Percentiles rank a stretch among this genome's conserved stretches.
Evolutionary conservation across 352 stramenopile genomes (phyloP).

Genomic region (Thraustotheca clavata): DNA sequence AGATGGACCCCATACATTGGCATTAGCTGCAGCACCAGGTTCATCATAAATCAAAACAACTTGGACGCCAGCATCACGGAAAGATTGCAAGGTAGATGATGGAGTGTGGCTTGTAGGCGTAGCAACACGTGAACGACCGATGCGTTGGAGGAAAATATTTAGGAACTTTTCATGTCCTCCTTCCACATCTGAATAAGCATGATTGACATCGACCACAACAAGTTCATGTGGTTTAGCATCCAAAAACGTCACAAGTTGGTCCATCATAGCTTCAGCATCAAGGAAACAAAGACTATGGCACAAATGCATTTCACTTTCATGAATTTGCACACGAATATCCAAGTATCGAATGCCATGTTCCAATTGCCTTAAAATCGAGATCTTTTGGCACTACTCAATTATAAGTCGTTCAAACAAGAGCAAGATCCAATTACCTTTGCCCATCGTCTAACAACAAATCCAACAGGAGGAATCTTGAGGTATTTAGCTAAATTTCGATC

Average conservation of each 20-base stretch:
- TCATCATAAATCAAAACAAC: slow-evolving; percentile 17
- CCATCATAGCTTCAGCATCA: neutral
- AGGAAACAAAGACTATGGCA: slow-evolving; percentile 19
- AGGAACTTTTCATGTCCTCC: neutral
- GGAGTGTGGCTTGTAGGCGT: neutral
- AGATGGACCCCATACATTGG: neutral
- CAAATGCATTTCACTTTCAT: neutral
- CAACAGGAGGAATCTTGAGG: neutral
- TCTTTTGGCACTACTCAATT: slow-evolving; percentile 7
- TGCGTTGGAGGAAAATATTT: neutral
- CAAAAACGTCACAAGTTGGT: slow-evolving; percentile 8
- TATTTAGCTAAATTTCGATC: neutral
- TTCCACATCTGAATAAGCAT: neutral
- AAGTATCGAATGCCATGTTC: slow-evolving; percentile 13
- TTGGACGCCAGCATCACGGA: neutral
- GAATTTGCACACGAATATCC: slow-evolving; percentile 15
- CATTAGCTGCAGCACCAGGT: neutral
- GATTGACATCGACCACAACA: slow-evolving; percentile 13
- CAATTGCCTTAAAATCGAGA: slow-evolving; percentile 8
- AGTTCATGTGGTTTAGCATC: slow-evolving; percentile 10
- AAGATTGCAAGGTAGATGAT: neutral
- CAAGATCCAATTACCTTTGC: slow-evolving; percentile 1
- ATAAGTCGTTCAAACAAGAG: neutral
- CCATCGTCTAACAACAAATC: slow-evolving; percentile 7
- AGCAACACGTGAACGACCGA: slow-evolving; percentile 3